Base-by-base conservation (phyloP, 78 protist genomes). In the Bigelowiella natans region DNA sequence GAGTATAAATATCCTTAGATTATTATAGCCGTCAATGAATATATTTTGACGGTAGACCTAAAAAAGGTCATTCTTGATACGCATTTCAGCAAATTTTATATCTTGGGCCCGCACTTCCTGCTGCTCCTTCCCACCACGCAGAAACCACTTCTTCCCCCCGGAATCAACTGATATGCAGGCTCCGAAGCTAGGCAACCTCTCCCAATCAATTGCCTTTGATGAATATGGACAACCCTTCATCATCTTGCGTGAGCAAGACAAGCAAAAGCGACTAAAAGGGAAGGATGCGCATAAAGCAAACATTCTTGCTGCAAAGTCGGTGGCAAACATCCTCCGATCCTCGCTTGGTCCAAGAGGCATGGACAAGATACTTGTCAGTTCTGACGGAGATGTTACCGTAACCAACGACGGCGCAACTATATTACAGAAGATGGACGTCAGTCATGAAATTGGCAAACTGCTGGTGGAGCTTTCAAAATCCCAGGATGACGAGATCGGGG, bases 401-500 rank as follows among this genome's bases (percentile, higher is more conserved):
- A 96, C 99, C 38, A 98, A 99, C 92, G 99, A 98, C 92, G 99
- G 99, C 31, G 99, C 99, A 2, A 98, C 89, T 37, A 40, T 88
- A 1, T 38, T 82, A 28, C 83, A 90, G 0, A 1, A 86, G 28
- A 91, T 94, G 94, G 97, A 96, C 31, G 98, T 99, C 11, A 95
- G 95, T 40, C 88, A 99, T 93, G 96, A 96, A 88, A 95, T 97
- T 18, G 99, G 98, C 31, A 98, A 97, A 94, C 94, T 99, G 37
- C 36, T 99, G 86, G 99, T 99, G 30, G 98, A 99, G 94, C 96
- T 99, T 34, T 96, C 98, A 30, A 89, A 95, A 88, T 95, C 98
- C 11, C 99, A 98, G 91, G 99, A 99, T 89, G 95, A 95, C 51
- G 99, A 99, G 93, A 97, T 98, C 85, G 99, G 99, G 83, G 99